Base-by-base conservation (phyloP, 257 asterid species). In the Nicotiana tomentosiformis region DNA sequence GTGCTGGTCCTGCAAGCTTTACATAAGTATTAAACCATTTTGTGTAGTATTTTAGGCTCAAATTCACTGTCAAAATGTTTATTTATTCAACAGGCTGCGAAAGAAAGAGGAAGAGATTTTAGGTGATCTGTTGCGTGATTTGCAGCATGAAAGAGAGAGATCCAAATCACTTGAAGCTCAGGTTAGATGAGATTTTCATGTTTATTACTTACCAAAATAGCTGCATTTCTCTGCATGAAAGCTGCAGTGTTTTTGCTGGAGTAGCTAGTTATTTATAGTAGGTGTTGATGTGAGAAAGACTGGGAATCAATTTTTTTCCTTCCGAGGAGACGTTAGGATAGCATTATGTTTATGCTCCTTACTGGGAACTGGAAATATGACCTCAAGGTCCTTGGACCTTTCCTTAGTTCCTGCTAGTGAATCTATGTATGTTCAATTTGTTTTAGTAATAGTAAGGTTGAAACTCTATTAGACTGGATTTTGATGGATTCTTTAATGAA, bases 61-160 rank as follows among this genome's bases (percentile, higher is more conserved):
- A 43, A 23, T 46, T 57, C 15, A 8, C 29, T 29, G 17, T 26
- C 43, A 26, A 51, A 16, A 51, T 29, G 29, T 51, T 26, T 74
- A 51, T 80, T 86, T 74, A 60, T 74, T 80, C 83, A 57, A 78
- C 90, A 96, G 99, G 88, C 81, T 94, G 90, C 85, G 90, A 81
- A 88, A 86, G 86, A 92, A 84, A 72, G 98, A 94, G 86, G 91
- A 90, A 46, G 93, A 88, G 86, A 77, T 91, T 84, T 86, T 93
- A 35, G 98, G 98, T 85, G 99, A 94, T 81, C 77, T 94, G 84
- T 87, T 93, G 82, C 84, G 83, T 37, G 99, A 94, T 86, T 85
- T 94, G 43, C 91, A 88, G 65, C 74, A 82, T 20, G 98, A 93
- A 87, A 94, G 86, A 87, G 96, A 87, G 66, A 92, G 82, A 87